Evolutionary conservation across 257 asterid genomes (phyloP), one percentile per base, ranked within the genome.

Genomic region (Echites panduratus): DNA sequence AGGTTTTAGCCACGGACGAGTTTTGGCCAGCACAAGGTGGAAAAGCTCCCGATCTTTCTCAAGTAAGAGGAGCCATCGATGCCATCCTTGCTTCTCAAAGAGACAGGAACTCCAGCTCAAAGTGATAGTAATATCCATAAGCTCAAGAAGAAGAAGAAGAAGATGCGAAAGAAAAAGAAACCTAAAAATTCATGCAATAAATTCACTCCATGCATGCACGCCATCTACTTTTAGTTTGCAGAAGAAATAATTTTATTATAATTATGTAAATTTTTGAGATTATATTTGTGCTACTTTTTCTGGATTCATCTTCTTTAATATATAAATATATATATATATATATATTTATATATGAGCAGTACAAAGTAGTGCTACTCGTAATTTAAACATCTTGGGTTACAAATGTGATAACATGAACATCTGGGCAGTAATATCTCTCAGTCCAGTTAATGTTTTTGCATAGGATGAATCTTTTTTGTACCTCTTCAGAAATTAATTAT

Each of bases 21-120:
- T 90, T 93, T 79, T 93, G 98, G 98, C 98, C 98, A 3, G 88
- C 91, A 61, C 96, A 89, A 75, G 95, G 94, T 4, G 92, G 93
- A 64, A 89, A 89, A 81, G 95, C 93, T 11, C 95, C 95, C 0
- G 97, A 93, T 19, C 88, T 93, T 53, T 83, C 89, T 57, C 97
- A 90, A 78, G 98, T 90, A 22, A 85, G 87, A 82, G 97, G 89
- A 79, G 93, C 97, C 72, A 87, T 93, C 69, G 97, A 93, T 73
- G 89, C 95, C 41, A 89, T 90, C 50, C 89, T 93, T 20, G 90
- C 97, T 7, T 82, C 96, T 73, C 96, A 89, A 68, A 86, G 91
- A 77, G 95, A 84, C 79, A 75, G 84, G 74, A 86, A 71, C 53
- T 86, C 91, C 22, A 83, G 76, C 78, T 50, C 82, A 24, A 86